phyloP scores from a whole-genome alignment of 768 basidiomycete species.

The Mycena leptocephala region DNA sequence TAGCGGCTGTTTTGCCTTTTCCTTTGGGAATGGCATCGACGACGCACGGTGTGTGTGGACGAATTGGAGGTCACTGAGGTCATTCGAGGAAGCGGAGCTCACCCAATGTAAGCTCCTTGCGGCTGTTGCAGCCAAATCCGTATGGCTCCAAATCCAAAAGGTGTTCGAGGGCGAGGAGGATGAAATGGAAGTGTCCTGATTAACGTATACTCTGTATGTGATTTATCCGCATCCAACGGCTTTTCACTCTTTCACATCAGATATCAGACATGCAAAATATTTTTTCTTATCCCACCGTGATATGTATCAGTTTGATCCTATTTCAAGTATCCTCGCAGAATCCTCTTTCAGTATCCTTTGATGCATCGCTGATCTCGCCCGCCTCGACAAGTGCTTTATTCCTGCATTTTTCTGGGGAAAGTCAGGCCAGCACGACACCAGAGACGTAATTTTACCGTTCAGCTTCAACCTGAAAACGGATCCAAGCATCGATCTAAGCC shows the following conservation, averaged over 20 bases:
- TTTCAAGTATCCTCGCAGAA: background rate
- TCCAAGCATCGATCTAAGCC: background rate
- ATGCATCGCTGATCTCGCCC: background rate
- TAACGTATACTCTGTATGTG: background rate
- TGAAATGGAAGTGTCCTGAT: conserved; percentile 26
- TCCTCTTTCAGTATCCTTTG: background rate
- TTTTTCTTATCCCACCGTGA: no score
- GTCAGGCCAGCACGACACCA: background rate
- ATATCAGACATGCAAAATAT: background rate
- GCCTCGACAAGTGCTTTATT: background rate
- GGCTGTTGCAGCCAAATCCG: conserved; percentile 56
- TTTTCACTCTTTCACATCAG: background rate
- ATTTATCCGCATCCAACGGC: background rate
- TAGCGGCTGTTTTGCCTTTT: conserved; percentile 81
- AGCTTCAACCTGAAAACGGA: background rate
- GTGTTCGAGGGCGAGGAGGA: conserved; percentile 18
- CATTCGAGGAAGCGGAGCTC: conserved; percentile 60
- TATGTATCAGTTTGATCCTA: no score
- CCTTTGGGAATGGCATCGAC: conserved; percentile 55
- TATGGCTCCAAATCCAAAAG: conserved; percentile 55
- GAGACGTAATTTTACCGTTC: background rate
- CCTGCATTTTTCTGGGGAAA: background rate
- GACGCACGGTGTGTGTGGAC: conserved; percentile 69
- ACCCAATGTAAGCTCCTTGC: conserved; percentile 67
- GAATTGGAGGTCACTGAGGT: conserved; percentile 61